Base-by-base conservation (phyloP, 495 filamentous ascomycete genomes). In the Aspergillus panamensis region DNA sequence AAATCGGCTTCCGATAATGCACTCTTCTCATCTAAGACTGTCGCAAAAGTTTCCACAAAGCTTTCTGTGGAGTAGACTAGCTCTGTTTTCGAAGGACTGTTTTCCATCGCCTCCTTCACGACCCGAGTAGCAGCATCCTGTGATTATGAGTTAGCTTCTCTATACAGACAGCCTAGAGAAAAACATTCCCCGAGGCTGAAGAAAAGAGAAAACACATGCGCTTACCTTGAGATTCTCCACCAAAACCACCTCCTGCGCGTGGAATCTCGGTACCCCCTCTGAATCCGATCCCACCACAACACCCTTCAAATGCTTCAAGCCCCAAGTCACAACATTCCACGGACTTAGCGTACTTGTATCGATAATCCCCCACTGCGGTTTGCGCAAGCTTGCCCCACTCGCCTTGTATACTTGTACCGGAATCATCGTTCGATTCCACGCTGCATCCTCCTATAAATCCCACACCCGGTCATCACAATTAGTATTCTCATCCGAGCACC, bases 241-340 rank as follows among this genome's bases (percentile, higher is more conserved):
- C 25, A 85, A 55, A 4, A 84, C 82, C 57, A 81, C 76, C 60
- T 74, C 71, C 57, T 71, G 71, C 14, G 51, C 68, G 64, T 71
- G 75, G 57, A 72, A 55, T 25, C 60, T 64, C 0, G 71, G 62
- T 17, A 66, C 58, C 12, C 66, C 62, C 13, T 73, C 73, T 9
- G 56, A 47, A 1, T 75, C 69, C 2, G 69, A 66, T 7, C 74
- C 72, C 19, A 82, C 76, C 7, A 81, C 79, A 21, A 81, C 69
- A 1, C 91, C 72, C 3, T 88, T 91, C 12, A 89, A 64, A 62
- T 88, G 84, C 58, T 81, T 81, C 53, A 94, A 61, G 0, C 87
- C 85, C 94, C 94, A 97, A 9, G 77, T 78, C 51, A 95, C 72
- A 4, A 92, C 75, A 59, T 77, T 77, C 79, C 81, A 84, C 13